Base-by-base conservation (phyloP, 164 flowering plant genomes). In the Tinospora cordifolia region DNA sequence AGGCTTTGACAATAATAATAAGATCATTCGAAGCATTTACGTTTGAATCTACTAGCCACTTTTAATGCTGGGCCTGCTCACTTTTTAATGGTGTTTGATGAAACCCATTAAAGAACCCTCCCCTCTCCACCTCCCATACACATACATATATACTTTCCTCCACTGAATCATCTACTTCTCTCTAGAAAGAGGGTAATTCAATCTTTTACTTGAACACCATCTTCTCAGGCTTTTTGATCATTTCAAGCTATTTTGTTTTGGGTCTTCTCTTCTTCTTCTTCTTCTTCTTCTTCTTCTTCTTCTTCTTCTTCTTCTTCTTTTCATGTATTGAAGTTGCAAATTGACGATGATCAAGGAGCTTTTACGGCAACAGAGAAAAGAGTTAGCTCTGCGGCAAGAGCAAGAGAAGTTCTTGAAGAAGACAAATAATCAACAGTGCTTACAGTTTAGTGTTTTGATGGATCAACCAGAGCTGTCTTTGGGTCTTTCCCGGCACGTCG, bases 11-110 rank as follows among this genome's bases (percentile, higher is more conserved):
- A 72, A 74, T 75, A 69, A 63, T 76, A 54, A n/a, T 15, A 17
- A 30, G 36, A 30, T 30, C 80, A 79, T 79, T 82, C 78, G 44
- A 63, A 72, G 83, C 88, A 87, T 87, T 84, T 69, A 87, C 84
- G 80, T 73, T 73, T 83, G 67, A 63, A 76, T 79, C 85, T 76
- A 87, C 86, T 85, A 77, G 87, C 77, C 85, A 67, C 63, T 80
- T 81, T 87, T 64, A 85, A 84, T 85, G 88, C 85, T 67, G 70
- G 77, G 80, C 81, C 85, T 81, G 90, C 78, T 80, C 81, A 39
- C 73, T 77, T 79, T 82, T 84, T 75, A 84, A 81, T 83, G 79
- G 24, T 30, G 60, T 17, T 54, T 54, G 60, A 54, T 54, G 24
- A 54, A 21, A 54, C 8, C 60, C 81, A 83, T 86, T 84, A 76